Base-by-base conservation (phyloP, 106 monocot genomes). In the Platanthera zijinensis region DNA sequence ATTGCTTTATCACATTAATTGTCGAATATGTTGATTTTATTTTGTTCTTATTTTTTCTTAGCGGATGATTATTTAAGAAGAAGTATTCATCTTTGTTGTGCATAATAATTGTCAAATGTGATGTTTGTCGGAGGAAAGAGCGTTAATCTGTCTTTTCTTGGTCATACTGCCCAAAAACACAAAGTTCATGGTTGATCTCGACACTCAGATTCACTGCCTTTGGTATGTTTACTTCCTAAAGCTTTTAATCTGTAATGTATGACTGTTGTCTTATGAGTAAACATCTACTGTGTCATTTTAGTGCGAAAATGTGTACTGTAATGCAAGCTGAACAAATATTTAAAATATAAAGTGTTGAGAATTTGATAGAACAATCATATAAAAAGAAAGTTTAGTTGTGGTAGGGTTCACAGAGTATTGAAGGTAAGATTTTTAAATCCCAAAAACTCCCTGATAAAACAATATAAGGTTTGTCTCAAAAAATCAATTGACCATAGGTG, bases 121-220 rank as follows among this genome's bases (percentile, higher is more conserved):
- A 22, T 22, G 6, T 21, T 72, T 50, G 72, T 19, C 3, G 22
- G 48, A 10, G 61, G 47, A 48, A 48, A 70, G 39, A 70, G 1
- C n/a, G 17, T 72, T 51, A 22, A 0, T 72, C 22, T 50, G 72
- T 50, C 51, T 19, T 21, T 50, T n/a, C 46, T 22, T n/a, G 51
- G 21, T 18, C 13, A 66, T 66, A 70, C 70, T 48, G 7, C 72
- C 39, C 0, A 51, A 72, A 72, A 72, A 51, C n/a, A 8, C 50
- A 21, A 72, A 51, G 77, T 77, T 78, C 79, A 76, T 84, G 84
- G 79, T 76, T 79, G 84, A 79, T 76, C 71, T 80, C 53, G 75
- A 84, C 76, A 59, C 48, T 11, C 79, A 76, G 78, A 62, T 84
- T 72, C 84, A 79, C 84, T 52, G 18, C 84, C 51, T 84, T 84